Evolutionary conservation across 495 filamentous ascomycete species (phyloP).

Genomic region (Aspergillus leporis): DNA sequence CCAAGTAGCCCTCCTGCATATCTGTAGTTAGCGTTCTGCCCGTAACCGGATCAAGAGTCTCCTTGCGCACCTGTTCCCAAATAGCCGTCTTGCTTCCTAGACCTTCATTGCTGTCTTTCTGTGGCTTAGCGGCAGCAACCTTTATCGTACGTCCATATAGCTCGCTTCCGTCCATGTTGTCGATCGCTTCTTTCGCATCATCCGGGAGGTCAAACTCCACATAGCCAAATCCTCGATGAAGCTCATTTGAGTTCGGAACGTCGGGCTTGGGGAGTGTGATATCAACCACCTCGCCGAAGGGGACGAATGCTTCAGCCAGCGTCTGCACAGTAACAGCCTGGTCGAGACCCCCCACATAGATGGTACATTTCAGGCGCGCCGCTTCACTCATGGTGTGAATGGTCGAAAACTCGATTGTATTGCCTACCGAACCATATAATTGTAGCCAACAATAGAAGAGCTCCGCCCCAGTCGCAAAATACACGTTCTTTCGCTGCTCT

Average conservation of each 20-base stretch:
- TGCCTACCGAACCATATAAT: background rate
- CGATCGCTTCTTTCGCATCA: conserved; percentile 93
- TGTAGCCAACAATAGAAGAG: background rate
- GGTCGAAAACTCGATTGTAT: background rate
- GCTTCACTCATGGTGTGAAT: conserved; percentile 68
- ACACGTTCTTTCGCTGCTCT: background rate
- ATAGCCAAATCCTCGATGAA: conserved; percentile 92
- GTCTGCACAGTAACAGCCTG: conserved; percentile 70
- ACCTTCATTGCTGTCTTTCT: conserved; percentile 83
- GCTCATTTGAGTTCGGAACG: conserved; percentile 63
- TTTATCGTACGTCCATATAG: conserved; percentile 92
- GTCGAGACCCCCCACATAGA: conserved; percentile 90
- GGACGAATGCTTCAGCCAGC: conserved; percentile 88
- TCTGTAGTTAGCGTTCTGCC: conserved; percentile 21
- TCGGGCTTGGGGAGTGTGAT: conserved; percentile 87
- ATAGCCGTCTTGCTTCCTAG: conserved; percentile 93
- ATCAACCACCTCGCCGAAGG: conserved; percentile 92
- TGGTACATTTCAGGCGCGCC: conserved; percentile 78
- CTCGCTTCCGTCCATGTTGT: conserved; percentile 98
- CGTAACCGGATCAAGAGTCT: conserved; percentile 29
- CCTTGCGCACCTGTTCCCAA: conserved; percentile 87
- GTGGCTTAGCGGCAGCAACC: conserved; percentile 87
- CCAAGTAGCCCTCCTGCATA: conserved; percentile 84
- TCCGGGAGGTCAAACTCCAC: conserved; percentile 86
- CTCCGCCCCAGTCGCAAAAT: background rate